A percentile compares a stretch with the other conserved stretches of the same genome.
Evolutionary conservation across 164 flowering plant species (phyloP).

Genomic region (Magnolia sinica): DNA sequence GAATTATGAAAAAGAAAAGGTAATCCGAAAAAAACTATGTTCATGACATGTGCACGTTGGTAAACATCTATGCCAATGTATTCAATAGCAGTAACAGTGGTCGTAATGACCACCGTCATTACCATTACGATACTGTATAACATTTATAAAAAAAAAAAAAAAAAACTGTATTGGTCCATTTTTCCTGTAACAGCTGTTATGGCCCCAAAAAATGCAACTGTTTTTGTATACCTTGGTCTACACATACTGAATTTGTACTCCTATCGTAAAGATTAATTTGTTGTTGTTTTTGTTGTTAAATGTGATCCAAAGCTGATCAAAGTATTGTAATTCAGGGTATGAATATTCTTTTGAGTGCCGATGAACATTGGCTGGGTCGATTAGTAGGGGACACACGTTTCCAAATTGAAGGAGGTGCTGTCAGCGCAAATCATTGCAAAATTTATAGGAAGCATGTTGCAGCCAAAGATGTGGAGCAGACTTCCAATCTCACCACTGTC

Average conservation of each 20-base stretch:
- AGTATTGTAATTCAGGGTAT: constrained; percentile 53
- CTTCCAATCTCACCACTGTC: constrained; percentile 27
- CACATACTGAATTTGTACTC: neutral
- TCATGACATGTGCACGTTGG: too few relatives aligned
- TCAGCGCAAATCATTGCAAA: constrained; percentile 78
- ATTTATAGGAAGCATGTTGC: constrained; percentile 48
- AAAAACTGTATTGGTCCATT: too few relatives aligned
- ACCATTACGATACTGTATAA: too few relatives aligned
- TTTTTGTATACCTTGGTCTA: too few relatives aligned
- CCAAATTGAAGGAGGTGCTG: constrained; percentile 60
- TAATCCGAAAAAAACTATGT: too few relatives aligned
- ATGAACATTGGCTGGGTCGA: constrained; percentile 79
- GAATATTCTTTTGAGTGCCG: constrained; percentile 61
- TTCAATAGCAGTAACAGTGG: too few relatives aligned
- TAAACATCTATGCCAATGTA: too few relatives aligned
- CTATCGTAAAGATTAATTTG: neutral
- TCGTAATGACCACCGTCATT: too few relatives aligned
- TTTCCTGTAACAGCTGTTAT: too few relatives aligned
- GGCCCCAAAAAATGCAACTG: too few relatives aligned
- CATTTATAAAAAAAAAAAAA: too few relatives aligned
- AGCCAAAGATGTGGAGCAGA: constrained; percentile 29
- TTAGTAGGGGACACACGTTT: constrained; percentile 49
- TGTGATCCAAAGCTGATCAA: constrained; percentile 16
- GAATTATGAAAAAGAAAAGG: too few relatives aligned
- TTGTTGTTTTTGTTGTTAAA: neutral